These are phyloP conservation scores for Hsuehochloa calcarea DNA, from an alignment of 176 grass and related monocot species.

Conservation along the genomic window DNA sequence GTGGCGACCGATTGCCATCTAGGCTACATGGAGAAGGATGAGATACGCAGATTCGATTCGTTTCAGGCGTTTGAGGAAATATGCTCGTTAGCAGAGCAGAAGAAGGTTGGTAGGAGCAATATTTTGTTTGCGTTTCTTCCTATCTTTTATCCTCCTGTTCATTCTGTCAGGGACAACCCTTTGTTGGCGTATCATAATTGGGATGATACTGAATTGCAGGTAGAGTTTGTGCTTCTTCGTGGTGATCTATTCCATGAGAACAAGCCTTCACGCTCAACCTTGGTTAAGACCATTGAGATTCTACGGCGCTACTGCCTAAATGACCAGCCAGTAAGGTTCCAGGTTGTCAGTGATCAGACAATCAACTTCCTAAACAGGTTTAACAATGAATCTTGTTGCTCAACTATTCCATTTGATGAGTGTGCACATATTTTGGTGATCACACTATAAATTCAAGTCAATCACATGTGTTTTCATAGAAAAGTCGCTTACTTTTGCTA, in stretches of 20 bases:
- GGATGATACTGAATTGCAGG: conserved; percentile 18
- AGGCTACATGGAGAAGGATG: conserved; percentile 96
- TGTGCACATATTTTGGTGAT: background rate
- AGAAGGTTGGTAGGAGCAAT: conserved; percentile 51
- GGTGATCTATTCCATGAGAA: conserved; percentile 93
- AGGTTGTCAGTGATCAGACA: conserved; percentile 86
- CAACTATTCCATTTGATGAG: background rate
- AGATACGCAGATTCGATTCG: conserved; percentile 84
- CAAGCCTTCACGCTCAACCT: conserved; percentile 80
- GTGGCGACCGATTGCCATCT: conserved; percentile 88
- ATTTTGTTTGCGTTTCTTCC: background rate
- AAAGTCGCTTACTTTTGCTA: background rate
- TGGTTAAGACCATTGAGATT: conserved; percentile 79
- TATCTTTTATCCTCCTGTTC: background rate
- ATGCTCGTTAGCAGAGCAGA: conserved; percentile 74
- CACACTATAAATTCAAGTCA: background rate
- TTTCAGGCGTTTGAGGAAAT: conserved; percentile 93
- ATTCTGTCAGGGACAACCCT: background rate
- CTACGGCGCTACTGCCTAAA: conserved; percentile 62
- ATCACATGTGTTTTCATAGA: background rate
- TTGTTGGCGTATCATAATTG: background rate
- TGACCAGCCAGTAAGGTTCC: conserved; percentile 60
- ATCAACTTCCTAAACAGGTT: conserved; percentile 78
- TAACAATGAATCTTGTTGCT: background rate
- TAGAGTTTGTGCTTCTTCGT: conserved; percentile 82